Evolutionary conservation across 2,329 filamentous ascomycete genomes (phyloP).

Genomic region (Pyrenophora tritici-repentis): DNA sequence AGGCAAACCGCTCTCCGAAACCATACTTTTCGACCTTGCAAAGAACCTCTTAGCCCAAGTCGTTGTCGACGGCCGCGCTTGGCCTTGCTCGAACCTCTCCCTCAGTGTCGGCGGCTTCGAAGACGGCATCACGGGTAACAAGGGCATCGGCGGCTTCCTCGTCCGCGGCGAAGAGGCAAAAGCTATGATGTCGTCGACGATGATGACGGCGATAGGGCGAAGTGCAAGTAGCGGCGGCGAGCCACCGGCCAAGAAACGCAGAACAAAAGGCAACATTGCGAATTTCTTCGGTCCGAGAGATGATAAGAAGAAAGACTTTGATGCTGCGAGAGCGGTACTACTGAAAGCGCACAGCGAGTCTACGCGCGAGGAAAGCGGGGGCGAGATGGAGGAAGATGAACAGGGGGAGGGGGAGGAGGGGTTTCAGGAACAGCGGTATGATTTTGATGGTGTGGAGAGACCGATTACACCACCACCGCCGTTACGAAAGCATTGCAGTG

Average conservation of each 20-base stretch:
- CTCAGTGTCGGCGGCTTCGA: conserved; percentile 91
- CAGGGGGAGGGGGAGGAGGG: conserved; percentile 29
- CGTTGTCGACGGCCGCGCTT: conserved; percentile 75
- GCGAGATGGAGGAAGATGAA: conserved; percentile 9
- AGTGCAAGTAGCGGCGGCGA: conserved; percentile 16
- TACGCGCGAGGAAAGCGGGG: conserved; percentile 31
- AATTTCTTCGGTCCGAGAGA: conserved; percentile 44
- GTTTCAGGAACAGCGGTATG: not conserved
- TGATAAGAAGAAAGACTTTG: conserved; percentile 41
- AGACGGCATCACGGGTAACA: conserved; percentile 81
- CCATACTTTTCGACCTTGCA: conserved; percentile 73
- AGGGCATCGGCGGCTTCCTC: conserved; percentile 85
- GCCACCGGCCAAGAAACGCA: conserved; percentile 38
- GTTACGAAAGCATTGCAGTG: conserved; percentile 10
- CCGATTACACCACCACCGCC: conserved; percentile 18
- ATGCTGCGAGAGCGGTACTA: conserved; percentile 38
- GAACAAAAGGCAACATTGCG: conserved; percentile 44
- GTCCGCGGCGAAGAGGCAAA: conserved; percentile 66
- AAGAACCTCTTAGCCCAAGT: conserved; percentile 79
- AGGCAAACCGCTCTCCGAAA: conserved; percentile 74
- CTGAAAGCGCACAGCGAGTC: conserved; percentile 35
- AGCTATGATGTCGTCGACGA: conserved; percentile 41
- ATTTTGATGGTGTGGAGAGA: conserved; percentile 18
- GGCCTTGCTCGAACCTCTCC: conserved; percentile 91
- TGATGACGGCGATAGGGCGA: conserved; percentile 3